These are phyloP conservation scores for Xylaria arbuscula DNA, from an alignment of 2,329 filamentous ascomycete species.

Conservation along the genomic window DNA sequence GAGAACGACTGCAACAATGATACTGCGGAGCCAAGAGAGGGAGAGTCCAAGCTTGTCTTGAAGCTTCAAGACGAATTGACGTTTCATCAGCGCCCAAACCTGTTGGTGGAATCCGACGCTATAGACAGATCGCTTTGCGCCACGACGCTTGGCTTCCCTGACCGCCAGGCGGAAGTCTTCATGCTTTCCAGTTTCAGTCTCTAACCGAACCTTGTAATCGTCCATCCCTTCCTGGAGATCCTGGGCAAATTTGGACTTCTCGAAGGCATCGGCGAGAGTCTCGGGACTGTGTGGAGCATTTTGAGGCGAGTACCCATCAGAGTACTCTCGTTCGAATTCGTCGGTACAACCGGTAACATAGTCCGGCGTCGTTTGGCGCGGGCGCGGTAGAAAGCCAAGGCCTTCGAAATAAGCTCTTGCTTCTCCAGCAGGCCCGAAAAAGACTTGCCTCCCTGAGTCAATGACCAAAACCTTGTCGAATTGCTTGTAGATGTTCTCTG, in stretches of 20 bases:
- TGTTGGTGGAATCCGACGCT: conserved; percentile 85
- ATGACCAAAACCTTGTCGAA: conserved; percentile 90
- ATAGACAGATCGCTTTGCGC: conserved; percentile 81
- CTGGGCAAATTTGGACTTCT: conserved; percentile 68
- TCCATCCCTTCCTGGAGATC: conserved; percentile 73
- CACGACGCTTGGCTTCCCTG: conserved; percentile 79
- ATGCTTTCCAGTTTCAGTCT: conserved; percentile 73
- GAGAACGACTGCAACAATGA: conserved; percentile 80
- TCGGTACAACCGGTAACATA: conserved; percentile 87
- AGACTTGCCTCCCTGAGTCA: conserved; percentile 79
- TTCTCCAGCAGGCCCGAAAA: conserved; percentile 75
- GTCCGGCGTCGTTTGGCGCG: conserved; percentile 82
- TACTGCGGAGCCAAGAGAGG: conserved; percentile 74
- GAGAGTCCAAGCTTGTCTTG: conserved; percentile 83
- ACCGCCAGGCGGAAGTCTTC: conserved; percentile 83
- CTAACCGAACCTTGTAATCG: conserved; percentile 72
- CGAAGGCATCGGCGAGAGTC: conserved; percentile 76
- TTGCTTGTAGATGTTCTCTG: conserved; percentile 80
- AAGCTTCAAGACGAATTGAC: conserved; percentile 86
- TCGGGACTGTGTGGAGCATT: conserved; percentile 77
- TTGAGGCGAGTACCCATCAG: conserved; percentile 70
- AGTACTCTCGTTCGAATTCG: conserved; percentile 83
- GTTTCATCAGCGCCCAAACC: conserved; percentile 83
- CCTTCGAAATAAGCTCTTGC: conserved; percentile 80
- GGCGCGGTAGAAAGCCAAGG: conserved; percentile 78